phyloP scores from a whole-genome alignment of 192 early-diverging fungal genomes.

The Coemansia umbellata region DNA sequence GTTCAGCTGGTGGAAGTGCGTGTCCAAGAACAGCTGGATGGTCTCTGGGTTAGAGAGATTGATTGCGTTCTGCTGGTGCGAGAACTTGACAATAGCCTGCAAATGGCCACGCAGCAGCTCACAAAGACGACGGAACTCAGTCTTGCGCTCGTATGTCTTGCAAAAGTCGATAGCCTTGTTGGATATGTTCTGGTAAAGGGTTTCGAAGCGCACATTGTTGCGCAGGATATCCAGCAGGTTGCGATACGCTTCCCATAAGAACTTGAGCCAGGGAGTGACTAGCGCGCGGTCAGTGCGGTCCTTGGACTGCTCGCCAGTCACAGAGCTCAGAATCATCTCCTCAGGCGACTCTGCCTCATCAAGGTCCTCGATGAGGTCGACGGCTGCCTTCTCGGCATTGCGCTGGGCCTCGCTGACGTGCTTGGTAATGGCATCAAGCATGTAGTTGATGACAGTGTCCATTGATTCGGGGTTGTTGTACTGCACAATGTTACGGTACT shows the following conservation, averaged over 20 bases:
- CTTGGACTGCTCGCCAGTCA: conserved; percentile 89
- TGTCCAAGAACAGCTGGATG: conserved; percentile 93
- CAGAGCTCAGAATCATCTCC: conserved; percentile 92
- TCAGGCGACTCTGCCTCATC: conserved; percentile 97
- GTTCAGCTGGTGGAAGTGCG: conserved; percentile 93
- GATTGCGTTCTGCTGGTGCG: conserved; percentile 88
- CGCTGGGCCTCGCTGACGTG: conserved; percentile 88
- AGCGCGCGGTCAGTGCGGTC: conserved; percentile 97
- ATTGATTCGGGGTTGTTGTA: conserved; percentile 88
- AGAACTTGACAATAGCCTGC: conserved; percentile 79
- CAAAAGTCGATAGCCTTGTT: conserved; percentile 97
- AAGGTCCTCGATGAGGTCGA: conserved; percentile 87
- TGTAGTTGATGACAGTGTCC: conserved; percentile 80
- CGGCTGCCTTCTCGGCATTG: conserved; percentile 83
- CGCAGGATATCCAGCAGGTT: conserved; percentile 94
- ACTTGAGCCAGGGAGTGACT: conserved; percentile 98
- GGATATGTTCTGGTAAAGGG: conserved; percentile 87
- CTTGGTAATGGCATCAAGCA: conserved; percentile 83
- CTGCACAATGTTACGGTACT: conserved; percentile 99
- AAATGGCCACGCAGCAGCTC: conserved; percentile 95
- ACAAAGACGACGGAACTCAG: conserved; percentile 97
- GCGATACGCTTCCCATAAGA: conserved; percentile 99
- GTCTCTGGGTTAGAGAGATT: conserved; percentile 96
- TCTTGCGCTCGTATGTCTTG: conserved; percentile 90
- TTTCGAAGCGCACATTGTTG: conserved; percentile 94